Base-by-base conservation (phyloP, 2,329 filamentous ascomycete species). In the Akanthomyces lecanii region DNA sequence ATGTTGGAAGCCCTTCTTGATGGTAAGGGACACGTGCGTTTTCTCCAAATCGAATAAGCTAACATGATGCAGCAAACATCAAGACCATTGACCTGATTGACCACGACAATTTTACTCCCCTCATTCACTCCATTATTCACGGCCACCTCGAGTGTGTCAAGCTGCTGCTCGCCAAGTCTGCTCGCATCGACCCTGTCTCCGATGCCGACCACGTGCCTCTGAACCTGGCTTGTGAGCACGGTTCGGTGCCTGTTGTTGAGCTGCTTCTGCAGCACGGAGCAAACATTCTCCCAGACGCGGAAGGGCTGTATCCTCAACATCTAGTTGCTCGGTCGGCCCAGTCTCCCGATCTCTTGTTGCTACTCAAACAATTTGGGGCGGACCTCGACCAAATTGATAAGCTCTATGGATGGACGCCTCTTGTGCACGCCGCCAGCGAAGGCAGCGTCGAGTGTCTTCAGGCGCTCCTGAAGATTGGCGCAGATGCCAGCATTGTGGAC, bases 231-330 rank as follows among this genome's bases (percentile, higher is more conserved):
- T 99, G 95, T 73, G 94, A 98, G 72, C 91, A 97, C 76, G 94
- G 92, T 3, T 95, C 92, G 0, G 80, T 92, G 28, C 85, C 88
- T 16, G 94, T 97, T 64, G 91, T 96, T 18, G 88, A 93, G 71
- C 82, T 97, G 65, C 85, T 99, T 1, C 81, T 99, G 57, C 88
- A 90, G 69, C 87, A 91, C 68, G 87, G 89, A 10, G 92, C 94
- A 6, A 83, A 85, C 63, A 89, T 99, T 64, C 80, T 97, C n/a
- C 89, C 95, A 10, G 95, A 99, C 76, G 95, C 95, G 2, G 95
- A 99, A 79, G 95, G 95, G 1, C 81, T 99, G 12, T 99, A 91
- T 72, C 95, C 95, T n/a, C 95, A 98, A 73, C 95, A 99, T 76
- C 84, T 98, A 40, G 94, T 98, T 23, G 94, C 95, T 28, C 85